Conservation (phyloP, 2,329 filamentous ascomycete species). For the Lasiodiplodia gonubiensis region DNA sequence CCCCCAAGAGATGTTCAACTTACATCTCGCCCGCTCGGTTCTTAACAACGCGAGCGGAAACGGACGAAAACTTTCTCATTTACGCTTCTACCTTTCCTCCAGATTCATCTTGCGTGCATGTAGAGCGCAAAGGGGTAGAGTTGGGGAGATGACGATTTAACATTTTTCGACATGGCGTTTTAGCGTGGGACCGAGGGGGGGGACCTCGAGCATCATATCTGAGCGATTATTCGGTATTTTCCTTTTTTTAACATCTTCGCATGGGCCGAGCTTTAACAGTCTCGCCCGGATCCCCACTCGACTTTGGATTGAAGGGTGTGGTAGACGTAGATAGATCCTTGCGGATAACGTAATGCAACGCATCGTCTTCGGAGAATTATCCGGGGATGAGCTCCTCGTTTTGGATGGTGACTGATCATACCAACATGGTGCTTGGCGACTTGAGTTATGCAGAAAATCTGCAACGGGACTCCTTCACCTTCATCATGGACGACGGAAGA, state of each 20-base stretch:
- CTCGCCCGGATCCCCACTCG: not conserved
- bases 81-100: not conserved
- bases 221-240: not conserved
- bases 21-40: not conserved
- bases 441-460: too few relatives aligned
- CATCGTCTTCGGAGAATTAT: not conserved
- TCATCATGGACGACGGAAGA: too few relatives aligned
- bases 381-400: too few relatives aligned
- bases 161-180: conserved; percentile 15
- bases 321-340: not conserved
- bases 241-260: conserved; percentile 14
- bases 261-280: conserved; percentile 14
- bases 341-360: not conserved
- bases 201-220: not conserved
- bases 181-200: not conserved
- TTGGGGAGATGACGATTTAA: conserved; percentile 10
- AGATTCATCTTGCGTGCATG: not conserved
- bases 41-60: conserved; percentile 12
- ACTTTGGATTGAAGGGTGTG: not conserved
- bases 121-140: conserved; percentile 16
- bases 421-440: too few relatives aligned
- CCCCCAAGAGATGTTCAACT: not conserved
- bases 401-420: too few relatives aligned
- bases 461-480: too few relatives aligned
- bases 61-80: not conserved